Evolutionary conservation across 176 grass and related monocot genomes (phyloP).

Genomic region (Avena atlantica): DNA sequence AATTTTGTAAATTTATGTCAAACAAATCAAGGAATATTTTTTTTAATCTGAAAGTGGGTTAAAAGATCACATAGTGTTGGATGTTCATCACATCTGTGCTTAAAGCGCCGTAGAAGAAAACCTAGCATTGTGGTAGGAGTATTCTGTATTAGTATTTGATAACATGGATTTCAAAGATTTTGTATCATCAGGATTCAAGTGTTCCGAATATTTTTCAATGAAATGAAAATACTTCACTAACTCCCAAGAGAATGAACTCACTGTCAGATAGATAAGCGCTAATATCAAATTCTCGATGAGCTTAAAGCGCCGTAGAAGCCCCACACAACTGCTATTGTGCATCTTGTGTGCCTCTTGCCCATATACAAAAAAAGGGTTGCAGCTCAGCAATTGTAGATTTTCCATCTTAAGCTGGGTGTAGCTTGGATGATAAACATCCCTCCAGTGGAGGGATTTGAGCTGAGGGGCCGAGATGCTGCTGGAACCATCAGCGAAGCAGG

Average conservation of each 20-base stretch:
- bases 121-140: no score
- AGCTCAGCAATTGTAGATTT: neutral
- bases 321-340: neutral
- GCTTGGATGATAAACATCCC: neutral
- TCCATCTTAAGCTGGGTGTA: neutral
- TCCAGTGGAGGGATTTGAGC: neutral
- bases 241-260: neutral
- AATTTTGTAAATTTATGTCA: no score
- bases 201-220: no score
- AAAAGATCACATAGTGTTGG: no score
- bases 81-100: no score
- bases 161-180: no score
- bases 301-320: neutral
- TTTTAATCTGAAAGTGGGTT: no score
- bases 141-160: no score
- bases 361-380: neutral
- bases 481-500: neutral
- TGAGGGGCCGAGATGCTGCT: neutral
- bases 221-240: neutral
- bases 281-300: neutral
- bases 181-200: no score
- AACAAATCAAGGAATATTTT: no score
- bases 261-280: neutral
- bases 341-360: neutral
- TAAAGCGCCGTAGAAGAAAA: no score